A percentile compares a stretch with the other conserved stretches of the same genome.
Evolutionary conservation across 768 basidiomycete species (phyloP).

Genomic region (Nidularia pulvinata): DNA sequence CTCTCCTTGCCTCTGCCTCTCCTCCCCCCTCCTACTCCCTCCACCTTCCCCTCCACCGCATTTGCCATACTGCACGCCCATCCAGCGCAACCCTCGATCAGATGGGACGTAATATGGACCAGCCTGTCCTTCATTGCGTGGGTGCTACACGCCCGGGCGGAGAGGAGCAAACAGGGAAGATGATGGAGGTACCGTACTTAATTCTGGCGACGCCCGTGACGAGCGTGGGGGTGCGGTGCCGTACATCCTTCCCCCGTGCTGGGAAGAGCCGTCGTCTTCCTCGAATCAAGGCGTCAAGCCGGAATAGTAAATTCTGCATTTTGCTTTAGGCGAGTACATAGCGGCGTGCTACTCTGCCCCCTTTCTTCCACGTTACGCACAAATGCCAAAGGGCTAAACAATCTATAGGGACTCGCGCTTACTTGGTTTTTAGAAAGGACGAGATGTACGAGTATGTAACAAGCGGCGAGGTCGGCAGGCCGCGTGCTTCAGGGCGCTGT

Average conservation of each 20-base stretch:
- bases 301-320: too few relatives aligned
- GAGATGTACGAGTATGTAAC: too few relatives aligned
- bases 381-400: too few relatives aligned
- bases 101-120: conserved; percentile 67
- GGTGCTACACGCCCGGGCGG: conserved; percentile 11
- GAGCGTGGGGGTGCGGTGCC: conserved; percentile 22
- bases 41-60: conserved; percentile 19
- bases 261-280: not conserved
- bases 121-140: conserved; percentile 37
- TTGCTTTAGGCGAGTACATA: too few relatives aligned
- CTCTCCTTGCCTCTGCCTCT: conserved; percentile 12
- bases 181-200: conserved; percentile 13
- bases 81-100: conserved; percentile 65
- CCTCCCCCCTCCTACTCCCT: conserved; percentile 8
- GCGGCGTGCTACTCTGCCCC: too few relatives aligned
- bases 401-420: too few relatives aligned
- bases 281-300: too few relatives aligned
- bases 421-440: too few relatives aligned
- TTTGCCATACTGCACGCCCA: conserved; percentile 43
- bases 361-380: too few relatives aligned
- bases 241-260: conserved; percentile 12
- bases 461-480: too few relatives aligned
- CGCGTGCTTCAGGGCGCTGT: too few relatives aligned
- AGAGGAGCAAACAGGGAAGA: conserved; percentile 2
- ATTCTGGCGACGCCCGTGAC: conserved; percentile 19